These are phyloP conservation scores for Pythium folliculosum DNA, from an alignment of 352 stramenopile species.

Conservation along the genomic window DNA sequence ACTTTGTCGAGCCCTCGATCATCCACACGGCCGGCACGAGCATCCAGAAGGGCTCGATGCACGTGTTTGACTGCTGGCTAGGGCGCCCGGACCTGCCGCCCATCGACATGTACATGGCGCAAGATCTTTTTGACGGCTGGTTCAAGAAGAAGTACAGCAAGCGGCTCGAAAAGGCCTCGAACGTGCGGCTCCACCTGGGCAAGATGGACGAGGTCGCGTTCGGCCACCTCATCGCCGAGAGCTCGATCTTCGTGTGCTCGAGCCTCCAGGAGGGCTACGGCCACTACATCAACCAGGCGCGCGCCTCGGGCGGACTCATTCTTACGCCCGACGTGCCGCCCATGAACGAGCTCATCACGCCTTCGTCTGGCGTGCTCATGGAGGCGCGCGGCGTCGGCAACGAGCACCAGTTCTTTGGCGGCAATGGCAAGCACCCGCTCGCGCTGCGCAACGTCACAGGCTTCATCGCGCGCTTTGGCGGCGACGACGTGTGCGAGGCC, in stretches of 20 bases:
- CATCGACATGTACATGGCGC: conserved; percentile 52
- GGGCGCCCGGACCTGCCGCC: conserved; percentile 45
- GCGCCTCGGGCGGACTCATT: conserved; percentile 44
- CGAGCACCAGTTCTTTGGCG: conserved; percentile 53
- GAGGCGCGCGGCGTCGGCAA: conserved; percentile 23
- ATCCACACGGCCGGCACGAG: conserved; percentile 48
- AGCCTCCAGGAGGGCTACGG: conserved; percentile 64
- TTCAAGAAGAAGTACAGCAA: conserved; percentile 20
- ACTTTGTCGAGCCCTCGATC: conserved; percentile 51
- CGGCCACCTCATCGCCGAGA: conserved; percentile 52
- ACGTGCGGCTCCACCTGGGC: conserved; percentile 44
- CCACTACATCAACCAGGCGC: conserved; percentile 77
- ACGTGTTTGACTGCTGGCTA: conserved; percentile 64
- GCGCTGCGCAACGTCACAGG: conserved; percentile 38
- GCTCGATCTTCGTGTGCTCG: conserved; percentile 61
- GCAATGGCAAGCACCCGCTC: conserved; percentile 34
- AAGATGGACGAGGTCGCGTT: conserved; percentile 37
- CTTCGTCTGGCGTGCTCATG: conserved; percentile 47
- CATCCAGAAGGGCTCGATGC: conserved; percentile 52
- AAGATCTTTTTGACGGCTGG: conserved; percentile 33
- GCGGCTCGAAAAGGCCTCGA: not conserved
- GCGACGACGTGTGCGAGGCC: conserved; percentile 41
- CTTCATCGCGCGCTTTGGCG: conserved; percentile 44
- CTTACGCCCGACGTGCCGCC: conserved; percentile 52
- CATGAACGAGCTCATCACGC: conserved; percentile 68